Evolutionary conservation across 2,329 filamentous ascomycete species (phyloP), one percentile per base, ranked within the genome.

Genomic region (Annulohypoxylon truncatum): DNA sequence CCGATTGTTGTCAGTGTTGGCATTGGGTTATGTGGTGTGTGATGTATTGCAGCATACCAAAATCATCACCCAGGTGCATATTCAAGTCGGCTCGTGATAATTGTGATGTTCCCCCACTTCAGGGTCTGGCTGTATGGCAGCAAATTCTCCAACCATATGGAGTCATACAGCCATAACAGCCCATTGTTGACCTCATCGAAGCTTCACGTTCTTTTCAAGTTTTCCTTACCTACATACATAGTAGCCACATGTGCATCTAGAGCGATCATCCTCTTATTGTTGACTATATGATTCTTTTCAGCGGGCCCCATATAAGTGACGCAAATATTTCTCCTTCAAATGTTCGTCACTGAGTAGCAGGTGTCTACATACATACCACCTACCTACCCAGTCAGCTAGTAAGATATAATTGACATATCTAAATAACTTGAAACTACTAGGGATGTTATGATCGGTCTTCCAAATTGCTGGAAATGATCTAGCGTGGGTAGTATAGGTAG

Each of bases 11-110:
- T 62, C 29, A 26, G 29, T 29, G 31, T 44, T 61, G 54, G 51
- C 38, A 66, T 69, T 58, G 53, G 64, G 40, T 56, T 57, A 28
- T 48, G 15, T 63, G 64, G 38, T 24, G 52, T 57, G 64, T 68
- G 61, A 60, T 65, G 64, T 58, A 68, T 57, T 62, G 50, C 51
- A 42, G 35, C 35, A 61, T 67, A 26, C 44, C 46, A 47, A 53
- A 61, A 56, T 52, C 47, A 50, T 48, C 52, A 31, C 59, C 31
- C 40, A 28, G 18, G 33, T 60, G 55, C 66, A 55, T 64, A 46
- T 44, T 35, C 38, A 63, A 65, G 40, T 63, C 26, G 51, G 67
- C 67, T 63, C 59, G 61, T 68, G 64, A 68, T 66, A 61, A 61
- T 53, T 60, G 18, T 33, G 38, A 68, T 58, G 35, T 33, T 38